These are phyloP conservation scores for Actinomortierella ambigua DNA, from an alignment of 371 early-diverging fungal species.

Conservation along the genomic window DNA sequence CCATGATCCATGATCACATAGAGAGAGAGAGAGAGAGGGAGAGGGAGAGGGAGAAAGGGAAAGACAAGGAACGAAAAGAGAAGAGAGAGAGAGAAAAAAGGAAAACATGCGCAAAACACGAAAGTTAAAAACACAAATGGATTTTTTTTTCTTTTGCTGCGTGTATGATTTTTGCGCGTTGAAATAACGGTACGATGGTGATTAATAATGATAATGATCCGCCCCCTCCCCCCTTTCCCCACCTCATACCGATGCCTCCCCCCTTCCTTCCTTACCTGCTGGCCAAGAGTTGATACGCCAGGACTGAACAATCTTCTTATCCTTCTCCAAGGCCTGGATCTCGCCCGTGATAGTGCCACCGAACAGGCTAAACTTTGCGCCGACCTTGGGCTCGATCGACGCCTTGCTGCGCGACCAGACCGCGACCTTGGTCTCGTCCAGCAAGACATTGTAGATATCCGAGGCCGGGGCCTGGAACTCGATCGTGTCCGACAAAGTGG, in stretches of 20 bases:
- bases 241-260: no score
- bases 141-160: not conserved
- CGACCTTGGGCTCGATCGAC: slow-evolving; percentile 57
- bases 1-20: no score
- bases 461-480: slow-evolving; percentile 90
- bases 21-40: slow-evolving; percentile 2
- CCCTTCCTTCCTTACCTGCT: slow-evolving; percentile 56
- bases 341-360: slow-evolving; percentile 89
- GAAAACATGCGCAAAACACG: not conserved
- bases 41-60: not conserved
- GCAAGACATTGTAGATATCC: slow-evolving; percentile 81
- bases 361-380: slow-evolving; percentile 76
- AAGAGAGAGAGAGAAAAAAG: not conserved
- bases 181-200: no score
- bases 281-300: slow-evolving; percentile 92
- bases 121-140: not conserved
- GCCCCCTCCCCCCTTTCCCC: no score
- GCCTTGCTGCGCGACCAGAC: slow-evolving; percentile 84
- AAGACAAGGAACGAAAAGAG: not conserved
- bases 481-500: slow-evolving; percentile 70
- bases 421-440: slow-evolving; percentile 73
- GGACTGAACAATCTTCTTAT: slow-evolving; percentile 81
- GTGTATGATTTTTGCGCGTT: no score
- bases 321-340: slow-evolving; percentile 71
- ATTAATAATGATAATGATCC: no score